phyloP scores from a whole-genome alignment of 305 asterid species.

The Nicotiana rustica region DNA sequence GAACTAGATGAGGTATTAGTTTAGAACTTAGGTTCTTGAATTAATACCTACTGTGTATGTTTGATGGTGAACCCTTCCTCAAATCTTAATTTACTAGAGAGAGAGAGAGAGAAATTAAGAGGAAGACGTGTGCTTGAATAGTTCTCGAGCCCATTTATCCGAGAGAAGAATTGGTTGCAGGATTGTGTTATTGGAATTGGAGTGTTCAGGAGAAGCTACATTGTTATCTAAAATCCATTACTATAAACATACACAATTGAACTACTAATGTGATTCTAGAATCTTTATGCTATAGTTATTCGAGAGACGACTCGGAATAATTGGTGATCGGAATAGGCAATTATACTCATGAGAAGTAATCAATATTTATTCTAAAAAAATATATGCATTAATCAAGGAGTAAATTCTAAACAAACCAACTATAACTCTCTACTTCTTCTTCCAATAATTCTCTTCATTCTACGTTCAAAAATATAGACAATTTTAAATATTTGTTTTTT shows the following conservation, averaged over 20 bases:
- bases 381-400: constrained; percentile 1
- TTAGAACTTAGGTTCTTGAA: not conserved
- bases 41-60: not conserved
- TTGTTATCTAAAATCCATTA: not conserved
- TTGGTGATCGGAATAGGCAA: not conserved
- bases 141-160: not conserved
- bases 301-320: not conserved
- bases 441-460: not conserved
- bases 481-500: not conserved
- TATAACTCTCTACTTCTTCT: constrained; percentile 2
- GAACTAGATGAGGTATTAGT: not conserved
- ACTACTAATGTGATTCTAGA: not conserved
- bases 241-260: not conserved
- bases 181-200: not conserved
- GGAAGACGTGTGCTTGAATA: not conserved
- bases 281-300: not conserved
- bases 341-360: not conserved
- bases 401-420: not conserved
- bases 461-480: not conserved
- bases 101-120: not conserved
- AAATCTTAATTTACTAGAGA: not conserved
- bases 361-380: not conserved
- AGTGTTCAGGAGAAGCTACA: not conserved
- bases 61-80: not conserved
- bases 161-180: not conserved